These are phyloP conservation scores for Penicillium decumbens DNA, from an alignment of 2,329 filamentous ascomycete genomes.

Conservation along the genomic window DNA sequence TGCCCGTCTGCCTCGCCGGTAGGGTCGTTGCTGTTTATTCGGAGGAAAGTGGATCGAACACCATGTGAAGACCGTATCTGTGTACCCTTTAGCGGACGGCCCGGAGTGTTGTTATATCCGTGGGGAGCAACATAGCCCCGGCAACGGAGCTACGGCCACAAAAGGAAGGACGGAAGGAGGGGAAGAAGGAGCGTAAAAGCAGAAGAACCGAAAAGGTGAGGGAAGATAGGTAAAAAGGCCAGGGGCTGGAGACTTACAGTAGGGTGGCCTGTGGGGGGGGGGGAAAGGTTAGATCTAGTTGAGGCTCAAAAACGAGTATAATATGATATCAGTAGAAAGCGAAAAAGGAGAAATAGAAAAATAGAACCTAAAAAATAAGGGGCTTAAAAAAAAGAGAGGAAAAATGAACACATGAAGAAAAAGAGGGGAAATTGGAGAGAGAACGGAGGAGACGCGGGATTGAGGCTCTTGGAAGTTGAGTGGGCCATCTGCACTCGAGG, in stretches of 20 bases:
- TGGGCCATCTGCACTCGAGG: constrained; percentile 3
- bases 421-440: not conserved
- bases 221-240: too few relatives aligned
- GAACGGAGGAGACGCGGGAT: not conserved
- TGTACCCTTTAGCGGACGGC: not conserved
- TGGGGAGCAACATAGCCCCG: not conserved
- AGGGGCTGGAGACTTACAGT: not conserved
- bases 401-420: not conserved
- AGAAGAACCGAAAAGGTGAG: not conserved
- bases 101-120: not conserved
- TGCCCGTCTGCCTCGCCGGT: not conserved
- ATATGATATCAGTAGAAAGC: not conserved
- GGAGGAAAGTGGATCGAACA: not conserved
- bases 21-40: not conserved
- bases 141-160: not conserved
- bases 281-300: not conserved
- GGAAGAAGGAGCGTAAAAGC: not conserved
- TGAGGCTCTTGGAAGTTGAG: constrained; percentile 2
- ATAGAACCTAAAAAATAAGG: not conserved
- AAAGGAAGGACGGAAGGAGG: not conserved
- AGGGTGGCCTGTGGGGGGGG: not conserved
- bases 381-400: not conserved
- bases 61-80: not conserved
- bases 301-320: not conserved
- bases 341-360: not conserved